Base-by-base conservation (phyloP, 2,329 filamentous ascomycete species). In the Fusarium napiforme region DNA sequence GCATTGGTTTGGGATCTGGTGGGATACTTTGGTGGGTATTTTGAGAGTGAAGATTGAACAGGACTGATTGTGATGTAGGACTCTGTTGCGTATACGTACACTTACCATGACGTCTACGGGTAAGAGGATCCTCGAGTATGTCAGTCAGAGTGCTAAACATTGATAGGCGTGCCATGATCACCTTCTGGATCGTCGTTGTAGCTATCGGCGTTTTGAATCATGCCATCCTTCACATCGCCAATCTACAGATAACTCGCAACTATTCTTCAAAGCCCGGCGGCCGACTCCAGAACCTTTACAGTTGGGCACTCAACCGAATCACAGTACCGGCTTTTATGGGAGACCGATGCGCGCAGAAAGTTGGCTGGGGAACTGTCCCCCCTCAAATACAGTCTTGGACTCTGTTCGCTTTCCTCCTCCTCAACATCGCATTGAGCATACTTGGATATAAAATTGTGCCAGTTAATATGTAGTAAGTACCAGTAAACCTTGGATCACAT, bases 291-390 rank as follows among this genome's bases (percentile, higher is more conserved):
- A 57, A 59, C 5, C 32, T 58, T 4, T 73, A 69, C 9, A 68
- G 72, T 0, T 83, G 82, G 80, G 37, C 83, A 21, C 78, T 81
- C 46, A 78, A 79, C 36, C 78, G 80, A 7, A 49, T 86, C 1
- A 75, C 79, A 0, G 67, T 84, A 1, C 84, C 85, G 0, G 84
- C 85, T 16, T 47, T 47, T 11, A 4, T 30, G 52, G 85, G 85
- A 2, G 78, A 83, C 39, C 79, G 79, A 21, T 84, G 81, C 58
- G 81, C 85, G 1, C 83, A 86, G 45, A 83, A 84, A 28, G 79
- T 84, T 7, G 83, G 84, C 36, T 86, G 84, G 80, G 84, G 81
- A 60, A 86, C 84, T 0, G 80, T 86, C 2, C 85, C 85, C 0
- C 83, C 84, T 0, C 77, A 84, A 7, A 74, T 85, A n/a, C 83